Evolutionary conservation across 2,329 filamentous ascomycete genomes (phyloP).

Genomic region (Alternaria arborescens): DNA sequence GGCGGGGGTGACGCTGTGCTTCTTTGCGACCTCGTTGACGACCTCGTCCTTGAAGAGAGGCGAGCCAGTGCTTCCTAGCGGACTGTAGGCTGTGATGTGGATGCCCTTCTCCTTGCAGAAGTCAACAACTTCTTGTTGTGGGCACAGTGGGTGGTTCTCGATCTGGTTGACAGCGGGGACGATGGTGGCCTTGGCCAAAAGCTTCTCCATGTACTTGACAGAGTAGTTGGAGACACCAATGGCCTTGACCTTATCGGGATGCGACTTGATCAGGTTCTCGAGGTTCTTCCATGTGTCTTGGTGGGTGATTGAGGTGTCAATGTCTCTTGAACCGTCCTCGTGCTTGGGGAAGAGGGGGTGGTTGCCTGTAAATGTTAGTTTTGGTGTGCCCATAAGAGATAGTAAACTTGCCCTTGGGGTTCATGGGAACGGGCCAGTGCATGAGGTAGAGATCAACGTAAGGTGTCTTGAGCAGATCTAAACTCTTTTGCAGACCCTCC

Average conservation of each 20-base stretch:
- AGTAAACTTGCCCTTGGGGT: conserved; percentile 67
- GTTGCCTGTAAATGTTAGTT: conserved; percentile 59
- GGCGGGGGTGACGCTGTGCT: conserved; percentile 58
- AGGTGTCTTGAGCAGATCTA: conserved; percentile 76
- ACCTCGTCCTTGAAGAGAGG: conserved; percentile 59
- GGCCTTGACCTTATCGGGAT: conserved; percentile 57
- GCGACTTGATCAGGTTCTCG: conserved; percentile 65
- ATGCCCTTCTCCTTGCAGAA: conserved; percentile 74
- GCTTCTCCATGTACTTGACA: conserved; percentile 57
- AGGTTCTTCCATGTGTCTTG: conserved; percentile 80
- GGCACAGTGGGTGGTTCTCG: conserved; percentile 75
- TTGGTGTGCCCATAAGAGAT: not conserved
- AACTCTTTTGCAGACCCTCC: conserved; percentile 74
- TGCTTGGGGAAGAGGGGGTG: conserved; percentile 78
- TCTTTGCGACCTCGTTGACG: conserved; percentile 59
- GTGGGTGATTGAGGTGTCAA: conserved; percentile 74
- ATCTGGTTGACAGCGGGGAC: conserved; percentile 75
- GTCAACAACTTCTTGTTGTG: conserved; percentile 76
- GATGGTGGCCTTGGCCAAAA: conserved; percentile 68
- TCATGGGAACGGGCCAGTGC: conserved; percentile 86
- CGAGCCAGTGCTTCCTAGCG: conserved; percentile 59
- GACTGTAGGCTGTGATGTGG: conserved; percentile 74
- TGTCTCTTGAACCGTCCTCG: conserved; percentile 76
- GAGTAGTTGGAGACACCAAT: conserved; percentile 62
- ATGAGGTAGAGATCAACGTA: conserved; percentile 85